A percentile compares a stretch with the other conserved stretches of the same genome.
Conservation (phyloP, 2,329 filamentous ascomycete genomes). For the Mariannaea sp. region DNA sequence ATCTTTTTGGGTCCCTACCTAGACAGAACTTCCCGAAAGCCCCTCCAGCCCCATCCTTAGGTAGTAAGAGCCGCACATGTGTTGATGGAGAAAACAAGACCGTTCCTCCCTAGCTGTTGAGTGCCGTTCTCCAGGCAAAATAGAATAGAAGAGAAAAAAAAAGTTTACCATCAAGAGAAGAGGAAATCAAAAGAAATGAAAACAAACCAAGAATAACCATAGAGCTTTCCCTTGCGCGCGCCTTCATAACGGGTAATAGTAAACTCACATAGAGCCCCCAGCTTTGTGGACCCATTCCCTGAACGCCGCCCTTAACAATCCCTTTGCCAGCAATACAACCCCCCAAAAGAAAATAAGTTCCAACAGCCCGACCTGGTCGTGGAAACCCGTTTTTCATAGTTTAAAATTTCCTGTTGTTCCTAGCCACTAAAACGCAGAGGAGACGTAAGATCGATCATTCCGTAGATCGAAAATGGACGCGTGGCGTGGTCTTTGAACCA, state of each 20-base stretch:
- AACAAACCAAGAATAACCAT: conserved; percentile 14
- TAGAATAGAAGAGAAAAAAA: conserved; percentile 21
- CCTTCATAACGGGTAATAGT: conserved; percentile 32
- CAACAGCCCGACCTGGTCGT: conserved; percentile 21
- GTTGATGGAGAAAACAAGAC: background rate
- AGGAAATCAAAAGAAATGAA: conserved; percentile 18
- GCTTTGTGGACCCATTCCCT: conserved; percentile 37
- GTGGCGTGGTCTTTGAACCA: conserved; percentile 16
- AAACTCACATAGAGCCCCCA: conserved; percentile 33
- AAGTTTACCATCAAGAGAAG: background rate
- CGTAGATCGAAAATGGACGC: conserved; percentile 5
- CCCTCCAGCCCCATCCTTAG: conserved; percentile 24
- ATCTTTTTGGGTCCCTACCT: conserved; percentile 20
- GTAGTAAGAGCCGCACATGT: conserved; percentile 8
- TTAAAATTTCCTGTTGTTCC: conserved; percentile 21
- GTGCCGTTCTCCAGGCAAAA: conserved; percentile 19
- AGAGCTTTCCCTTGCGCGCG: conserved; percentile 32
- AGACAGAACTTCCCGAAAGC: conserved; percentile 19
- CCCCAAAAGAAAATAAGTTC: conserved; percentile 26
- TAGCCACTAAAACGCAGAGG: conserved; percentile 18
- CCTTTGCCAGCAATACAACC: conserved; percentile 36
- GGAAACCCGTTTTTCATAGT: conserved; percentile 21
- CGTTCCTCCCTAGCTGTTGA: conserved; percentile 15
- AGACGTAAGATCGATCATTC: conserved; percentile 17
- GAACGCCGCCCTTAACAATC: conserved; percentile 38